A percentile compares a stretch with the other conserved stretches of the same genome.
phyloP scores from a whole-genome alignment of 2,329 filamentous ascomycete species.

The Diatrype stigma region DNA sequence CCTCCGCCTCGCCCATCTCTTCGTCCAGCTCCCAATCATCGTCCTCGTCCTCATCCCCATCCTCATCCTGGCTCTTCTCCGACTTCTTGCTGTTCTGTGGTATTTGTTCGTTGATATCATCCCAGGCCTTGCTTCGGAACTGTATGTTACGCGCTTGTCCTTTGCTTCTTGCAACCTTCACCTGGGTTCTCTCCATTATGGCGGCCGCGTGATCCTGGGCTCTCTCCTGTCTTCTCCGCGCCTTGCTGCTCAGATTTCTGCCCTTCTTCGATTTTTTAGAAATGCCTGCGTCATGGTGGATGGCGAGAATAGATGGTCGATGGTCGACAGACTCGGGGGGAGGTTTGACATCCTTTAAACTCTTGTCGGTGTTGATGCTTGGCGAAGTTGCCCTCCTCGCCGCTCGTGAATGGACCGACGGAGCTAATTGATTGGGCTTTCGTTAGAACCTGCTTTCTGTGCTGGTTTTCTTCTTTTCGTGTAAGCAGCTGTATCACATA shows the following conservation, averaged over 20 bases:
- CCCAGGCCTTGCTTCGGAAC: constrained; percentile 51
- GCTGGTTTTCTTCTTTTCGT: constrained; percentile 1
- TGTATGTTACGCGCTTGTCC: constrained; percentile 43
- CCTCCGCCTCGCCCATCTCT: constrained; percentile 20
- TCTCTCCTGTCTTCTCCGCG: constrained; percentile 52
- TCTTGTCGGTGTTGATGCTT: constrained; percentile 67
- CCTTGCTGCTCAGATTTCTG: constrained; percentile 54
- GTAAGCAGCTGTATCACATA: constrained; percentile 3
- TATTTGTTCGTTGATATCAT: constrained; percentile 49
- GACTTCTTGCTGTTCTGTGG: constrained; percentile 10
- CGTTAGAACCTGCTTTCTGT: constrained; percentile 4
- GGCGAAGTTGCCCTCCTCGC: constrained; percentile 69
- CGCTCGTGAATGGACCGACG: constrained; percentile 68
- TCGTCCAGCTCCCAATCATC: constrained; percentile 17
- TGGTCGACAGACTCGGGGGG: constrained; percentile 44
- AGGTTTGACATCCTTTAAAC: constrained; percentile 55
- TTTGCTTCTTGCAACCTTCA: constrained; percentile 53
- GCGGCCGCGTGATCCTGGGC: constrained; percentile 57
- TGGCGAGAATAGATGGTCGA: constrained; percentile 64
- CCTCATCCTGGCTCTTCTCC: constrained; percentile 6
- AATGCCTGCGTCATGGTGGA: constrained; percentile 64
- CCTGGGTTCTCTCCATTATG: constrained; percentile 53
- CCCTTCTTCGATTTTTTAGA: constrained; percentile 60
- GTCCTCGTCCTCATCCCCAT: constrained; percentile 14
- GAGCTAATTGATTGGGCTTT: constrained; percentile 36